A percentile compares a stretch with the other conserved stretches of the same genome.
These are phyloP conservation scores for Aspergillus leporis DNA, from an alignment of 495 filamentous ascomycete genomes.

Conservation along the genomic window DNA sequence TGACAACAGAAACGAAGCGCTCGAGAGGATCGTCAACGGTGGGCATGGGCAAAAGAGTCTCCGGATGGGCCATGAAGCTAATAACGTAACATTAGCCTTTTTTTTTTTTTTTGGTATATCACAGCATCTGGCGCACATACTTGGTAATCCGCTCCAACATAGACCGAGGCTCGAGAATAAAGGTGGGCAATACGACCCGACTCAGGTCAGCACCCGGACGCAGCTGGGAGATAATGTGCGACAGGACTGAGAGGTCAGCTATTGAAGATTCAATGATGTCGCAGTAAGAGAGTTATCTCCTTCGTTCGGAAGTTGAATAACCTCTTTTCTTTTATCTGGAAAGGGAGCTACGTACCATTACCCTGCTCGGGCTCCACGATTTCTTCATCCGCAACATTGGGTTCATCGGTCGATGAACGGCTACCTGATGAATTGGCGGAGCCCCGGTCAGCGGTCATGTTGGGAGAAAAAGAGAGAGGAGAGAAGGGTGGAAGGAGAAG, in stretches of 20 bases:
- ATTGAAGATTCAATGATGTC: background rate
- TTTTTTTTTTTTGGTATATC: too few species aligned
- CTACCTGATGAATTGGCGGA: conserved; percentile 40
- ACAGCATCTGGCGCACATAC: conserved; percentile 46
- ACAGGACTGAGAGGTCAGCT: conserved; percentile 61
- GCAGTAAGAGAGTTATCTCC: background rate
- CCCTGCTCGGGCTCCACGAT: conserved; percentile 73
- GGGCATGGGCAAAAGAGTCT: conserved; percentile 87
- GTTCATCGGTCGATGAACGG: conserved; percentile 58
- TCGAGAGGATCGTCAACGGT: conserved; percentile 85
- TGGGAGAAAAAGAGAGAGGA: conserved; percentile 14
- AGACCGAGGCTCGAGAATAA: conserved; percentile 94
- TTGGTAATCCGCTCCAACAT: conserved; percentile 99
- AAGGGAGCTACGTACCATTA: conserved; percentile 46
- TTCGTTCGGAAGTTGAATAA: background rate
- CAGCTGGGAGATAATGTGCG: conserved; percentile 95
- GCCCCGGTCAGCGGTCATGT: conserved; percentile 39
- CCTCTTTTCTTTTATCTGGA: background rate
- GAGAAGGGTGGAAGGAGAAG: conserved; percentile 9
- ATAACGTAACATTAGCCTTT: conserved; percentile 7
- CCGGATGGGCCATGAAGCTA: conserved; percentile 99
- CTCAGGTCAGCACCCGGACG: conserved; percentile 94
- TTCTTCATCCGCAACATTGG: conserved; percentile 46
- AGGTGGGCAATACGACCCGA: conserved; percentile 91
- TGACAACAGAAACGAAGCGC: conserved; percentile 91